Evolutionary conservation across 177 flowering plant species (phyloP).

Genomic region (Vitis hybrid): DNA sequence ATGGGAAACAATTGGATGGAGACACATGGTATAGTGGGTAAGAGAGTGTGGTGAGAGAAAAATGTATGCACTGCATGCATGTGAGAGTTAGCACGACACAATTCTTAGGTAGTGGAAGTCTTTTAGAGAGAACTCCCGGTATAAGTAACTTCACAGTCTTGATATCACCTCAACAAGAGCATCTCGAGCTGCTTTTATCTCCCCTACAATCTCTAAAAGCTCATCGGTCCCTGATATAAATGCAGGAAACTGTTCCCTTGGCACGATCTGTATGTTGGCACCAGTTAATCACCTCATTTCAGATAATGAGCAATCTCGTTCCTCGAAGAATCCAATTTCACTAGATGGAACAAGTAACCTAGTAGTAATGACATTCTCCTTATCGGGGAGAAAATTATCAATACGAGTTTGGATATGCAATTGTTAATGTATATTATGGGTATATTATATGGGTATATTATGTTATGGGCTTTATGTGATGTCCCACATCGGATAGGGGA

Average conservation of each 20-base stretch:
- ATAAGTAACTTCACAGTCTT: constrained; percentile 61
- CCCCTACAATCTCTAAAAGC: constrained; percentile 92
- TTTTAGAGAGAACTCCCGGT: constrained; percentile 57
- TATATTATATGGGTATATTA: too few relatives aligned
- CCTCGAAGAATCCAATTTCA: constrained; percentile 73
- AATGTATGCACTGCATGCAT: too few relatives aligned
- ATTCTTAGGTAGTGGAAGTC: constrained; percentile 17
- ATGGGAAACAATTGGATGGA: too few relatives aligned
- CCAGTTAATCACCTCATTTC: constrained; percentile 65
- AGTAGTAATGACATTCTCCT: constrained; percentile 77
- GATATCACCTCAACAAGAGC: constrained; percentile 89
- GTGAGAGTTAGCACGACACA: too few relatives aligned
- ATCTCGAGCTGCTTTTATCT: constrained; percentile 84
- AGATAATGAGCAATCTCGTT: constrained; percentile 60
- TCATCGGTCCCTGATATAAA: constrained; percentile 56
- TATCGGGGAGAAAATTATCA: constrained; percentile 76
- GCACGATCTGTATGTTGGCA: constrained; percentile 68
- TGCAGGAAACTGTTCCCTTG: constrained; percentile 64
- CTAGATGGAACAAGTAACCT: constrained; percentile 71
- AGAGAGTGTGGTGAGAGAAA: too few relatives aligned
- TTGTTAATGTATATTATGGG: too few relatives aligned
- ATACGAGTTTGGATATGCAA: constrained; percentile 91
- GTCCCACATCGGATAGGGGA: too few relatives aligned
- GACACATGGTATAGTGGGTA: too few relatives aligned
- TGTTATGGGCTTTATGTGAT: too few relatives aligned